phyloP scores from a whole-genome alignment of 2,329 filamentous ascomycete genomes.

The Rhynchosporium agropyri region DNA sequence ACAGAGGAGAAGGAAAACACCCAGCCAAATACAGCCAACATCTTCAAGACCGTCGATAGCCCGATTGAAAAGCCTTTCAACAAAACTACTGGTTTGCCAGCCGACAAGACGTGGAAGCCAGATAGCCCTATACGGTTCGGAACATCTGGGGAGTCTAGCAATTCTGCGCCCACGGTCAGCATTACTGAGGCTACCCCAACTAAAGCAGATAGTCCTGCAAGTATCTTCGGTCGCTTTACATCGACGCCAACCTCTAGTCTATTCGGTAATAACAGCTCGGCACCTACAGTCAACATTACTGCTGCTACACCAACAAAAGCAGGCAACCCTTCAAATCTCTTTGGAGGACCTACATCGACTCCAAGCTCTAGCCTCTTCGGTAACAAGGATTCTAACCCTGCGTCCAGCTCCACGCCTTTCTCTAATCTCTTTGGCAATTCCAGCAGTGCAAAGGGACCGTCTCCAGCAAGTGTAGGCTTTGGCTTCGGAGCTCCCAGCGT shows the following conservation, averaged over 20 bases:
- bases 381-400: constrained; percentile 10
- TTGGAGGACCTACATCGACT: constrained; percentile 18
- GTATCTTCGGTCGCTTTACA: constrained; percentile 22
- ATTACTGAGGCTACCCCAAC: constrained; percentile 31
- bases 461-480: constrained; percentile 35
- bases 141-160: not conserved
- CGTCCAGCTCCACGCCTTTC: constrained; percentile 16
- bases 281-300: constrained; percentile 30
- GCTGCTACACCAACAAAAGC: constrained; percentile 31
- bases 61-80: constrained; percentile 29
- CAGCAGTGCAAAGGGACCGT: constrained; percentile 19
- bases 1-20: constrained; percentile 44
- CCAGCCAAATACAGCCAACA: constrained; percentile 34
- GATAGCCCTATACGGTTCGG: constrained; percentile 52
- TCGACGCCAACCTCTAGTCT: constrained; percentile 7
- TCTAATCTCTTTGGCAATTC: constrained; percentile 31
- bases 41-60: constrained; percentile 29
- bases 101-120: constrained; percentile 53
- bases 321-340: constrained; percentile 22
- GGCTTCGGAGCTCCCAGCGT: constrained; percentile 36
- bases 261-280: constrained; percentile 3
- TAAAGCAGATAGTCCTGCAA: constrained; percentile 25
- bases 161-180: constrained; percentile 28
- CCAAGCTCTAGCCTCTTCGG: constrained; percentile 5
- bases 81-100: constrained; percentile 32